phyloP scores from a whole-genome alignment of 495 filamentous ascomycete species.

The Viridothelium virens region DNA sequence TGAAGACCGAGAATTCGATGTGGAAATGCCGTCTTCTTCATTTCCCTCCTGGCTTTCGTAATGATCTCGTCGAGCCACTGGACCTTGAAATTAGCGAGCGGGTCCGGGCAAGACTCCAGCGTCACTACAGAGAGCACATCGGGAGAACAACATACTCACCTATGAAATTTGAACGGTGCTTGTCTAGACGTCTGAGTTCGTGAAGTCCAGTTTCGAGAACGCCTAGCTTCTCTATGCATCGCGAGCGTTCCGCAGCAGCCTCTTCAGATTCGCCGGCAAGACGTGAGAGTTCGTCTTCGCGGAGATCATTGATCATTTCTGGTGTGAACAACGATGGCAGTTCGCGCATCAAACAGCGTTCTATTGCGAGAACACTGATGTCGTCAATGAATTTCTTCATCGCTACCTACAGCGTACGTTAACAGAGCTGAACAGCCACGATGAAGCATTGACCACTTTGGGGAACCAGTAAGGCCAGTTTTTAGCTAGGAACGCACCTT shows the following conservation, averaged over 20 bases:
- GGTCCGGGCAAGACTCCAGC: no score
- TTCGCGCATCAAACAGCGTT: slow-evolving; percentile 2
- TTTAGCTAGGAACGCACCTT: slow-evolving; percentile 18
- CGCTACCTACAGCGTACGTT: slow-evolving; percentile 12
- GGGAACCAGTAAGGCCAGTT: neutral
- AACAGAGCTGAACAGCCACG: neutral
- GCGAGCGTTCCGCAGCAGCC: slow-evolving; percentile 1
- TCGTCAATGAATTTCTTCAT: slow-evolving; percentile 23
- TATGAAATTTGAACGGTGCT: neutral
- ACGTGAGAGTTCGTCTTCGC: neutral
- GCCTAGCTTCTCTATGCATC: neutral
- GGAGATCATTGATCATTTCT: neutral
- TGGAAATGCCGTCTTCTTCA: no score
- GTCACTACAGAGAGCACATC: no score
- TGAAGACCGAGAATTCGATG: no score
- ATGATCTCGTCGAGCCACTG: no score
- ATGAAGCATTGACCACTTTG: neutral
- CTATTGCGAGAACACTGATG: slow-evolving; percentile 13
- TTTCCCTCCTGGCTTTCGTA: no score
- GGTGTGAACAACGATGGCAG: slow-evolving; percentile 9
- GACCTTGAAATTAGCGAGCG: no score
- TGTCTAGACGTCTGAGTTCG: slow-evolving; percentile 12
- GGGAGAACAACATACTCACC: no score
- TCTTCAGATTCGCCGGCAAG: neutral
- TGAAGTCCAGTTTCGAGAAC: slow-evolving; percentile 7